These are phyloP conservation scores for Lasiodiplodia theobromae DNA, from an alignment of 2,329 filamentous ascomycete genomes.

Conservation along the genomic window DNA sequence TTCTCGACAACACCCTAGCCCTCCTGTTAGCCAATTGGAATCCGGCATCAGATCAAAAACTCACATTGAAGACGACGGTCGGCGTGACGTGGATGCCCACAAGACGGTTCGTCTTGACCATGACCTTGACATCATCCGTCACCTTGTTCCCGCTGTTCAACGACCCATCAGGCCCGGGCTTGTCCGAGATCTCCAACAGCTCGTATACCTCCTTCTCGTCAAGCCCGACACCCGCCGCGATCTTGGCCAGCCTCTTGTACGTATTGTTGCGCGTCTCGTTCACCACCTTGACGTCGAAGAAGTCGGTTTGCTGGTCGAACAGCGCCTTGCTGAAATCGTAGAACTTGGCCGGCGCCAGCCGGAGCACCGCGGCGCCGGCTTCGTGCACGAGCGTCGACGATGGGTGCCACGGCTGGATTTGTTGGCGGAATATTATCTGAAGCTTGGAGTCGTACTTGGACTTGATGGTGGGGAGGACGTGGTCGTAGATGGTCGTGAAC, in stretches of 20 bases:
- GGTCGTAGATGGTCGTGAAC: slow-evolving; percentile 76
- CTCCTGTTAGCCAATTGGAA: neutral
- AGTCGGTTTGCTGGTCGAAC: slow-evolving; percentile 74
- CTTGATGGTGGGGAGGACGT: slow-evolving; percentile 70
- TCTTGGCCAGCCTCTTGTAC: slow-evolving; percentile 77
- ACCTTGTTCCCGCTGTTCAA: slow-evolving; percentile 83
- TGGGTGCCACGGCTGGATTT: slow-evolving; percentile 95
- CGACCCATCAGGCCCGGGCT: slow-evolving; percentile 69
- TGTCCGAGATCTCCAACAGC: slow-evolving; percentile 72
- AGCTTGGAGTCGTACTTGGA: slow-evolving; percentile 67
- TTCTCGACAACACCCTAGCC: slow-evolving; percentile 72
- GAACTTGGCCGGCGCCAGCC: slow-evolving; percentile 73
- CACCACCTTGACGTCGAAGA: slow-evolving; percentile 85
- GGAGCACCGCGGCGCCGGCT: slow-evolving; percentile 81
- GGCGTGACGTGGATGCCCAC: slow-evolving; percentile 89
- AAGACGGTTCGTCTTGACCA: slow-evolving; percentile 75
- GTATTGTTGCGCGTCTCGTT: slow-evolving; percentile 85
- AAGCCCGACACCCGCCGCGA: slow-evolving; percentile 74
- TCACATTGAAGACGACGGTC: slow-evolving; percentile 82
- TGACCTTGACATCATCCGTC: slow-evolving; percentile 83
- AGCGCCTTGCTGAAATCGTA: slow-evolving; percentile 78
- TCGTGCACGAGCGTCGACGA: slow-evolving; percentile 76
- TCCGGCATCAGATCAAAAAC: slow-evolving; percentile 6
- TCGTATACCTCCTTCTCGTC: slow-evolving; percentile 73
- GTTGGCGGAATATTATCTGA: slow-evolving; percentile 84